Evolutionary conservation across 148 eudicot genomes (phyloP).

Genomic region (Polygonum maritimum): DNA sequence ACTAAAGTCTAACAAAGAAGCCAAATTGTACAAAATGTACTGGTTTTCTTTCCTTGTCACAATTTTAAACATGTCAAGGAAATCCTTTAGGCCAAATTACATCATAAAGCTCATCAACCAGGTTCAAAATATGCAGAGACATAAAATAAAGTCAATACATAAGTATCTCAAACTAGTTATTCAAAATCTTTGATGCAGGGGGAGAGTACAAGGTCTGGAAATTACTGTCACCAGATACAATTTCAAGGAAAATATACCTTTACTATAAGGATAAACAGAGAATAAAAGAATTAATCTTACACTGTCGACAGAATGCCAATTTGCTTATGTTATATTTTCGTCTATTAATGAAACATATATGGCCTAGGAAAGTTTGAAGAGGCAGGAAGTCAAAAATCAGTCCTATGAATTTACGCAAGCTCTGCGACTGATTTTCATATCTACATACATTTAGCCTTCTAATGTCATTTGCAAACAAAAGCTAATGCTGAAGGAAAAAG

Average conservation of each 20-base stretch:
- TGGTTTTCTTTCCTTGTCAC: not conserved
- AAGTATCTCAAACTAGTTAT: constrained; percentile 97
- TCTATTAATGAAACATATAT: constrained; percentile 43
- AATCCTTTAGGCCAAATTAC: not conserved
- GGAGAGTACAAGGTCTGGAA: constrained; percentile 78
- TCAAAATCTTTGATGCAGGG: constrained; percentile 91
- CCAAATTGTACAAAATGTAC: not conserved
- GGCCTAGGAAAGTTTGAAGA: constrained; percentile 57
- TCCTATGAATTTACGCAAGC: constrained; percentile 81
- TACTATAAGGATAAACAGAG: not conserved
- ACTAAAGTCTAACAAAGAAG: not conserved
- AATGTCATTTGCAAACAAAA: too few relatives aligned
- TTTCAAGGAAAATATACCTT: not conserved
- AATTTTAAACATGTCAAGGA: not conserved
- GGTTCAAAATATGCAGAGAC: not conserved
- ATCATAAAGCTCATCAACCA: not conserved
- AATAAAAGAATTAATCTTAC: constrained; percentile 36
- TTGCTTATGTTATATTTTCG: constrained; percentile 55
- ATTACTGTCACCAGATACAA: constrained; percentile 46
- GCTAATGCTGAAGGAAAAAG: too few relatives aligned
- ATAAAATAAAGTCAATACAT: constrained; percentile 5
- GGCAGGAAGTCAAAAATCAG: constrained; percentile 73
- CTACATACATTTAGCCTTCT: constrained; percentile 23
- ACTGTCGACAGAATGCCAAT: constrained; percentile 74
- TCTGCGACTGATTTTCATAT: constrained; percentile 77